Evolutionary conservation across 2,329 filamentous ascomycete species (phyloP).

Genomic region (Epichloe scottii): DNA sequence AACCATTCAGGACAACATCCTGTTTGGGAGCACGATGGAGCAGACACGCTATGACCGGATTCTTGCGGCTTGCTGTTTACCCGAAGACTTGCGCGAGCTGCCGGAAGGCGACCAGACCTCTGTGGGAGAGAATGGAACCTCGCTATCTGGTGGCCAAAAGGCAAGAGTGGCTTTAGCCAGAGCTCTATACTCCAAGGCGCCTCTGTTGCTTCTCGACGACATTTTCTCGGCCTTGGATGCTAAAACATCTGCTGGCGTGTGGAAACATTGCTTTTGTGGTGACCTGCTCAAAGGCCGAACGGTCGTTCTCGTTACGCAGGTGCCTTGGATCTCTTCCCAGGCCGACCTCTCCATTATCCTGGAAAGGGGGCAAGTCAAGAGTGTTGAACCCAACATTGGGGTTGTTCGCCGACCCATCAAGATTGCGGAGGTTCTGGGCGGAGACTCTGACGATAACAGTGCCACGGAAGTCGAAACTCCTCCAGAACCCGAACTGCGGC

Average conservation of each 20-base stretch:
- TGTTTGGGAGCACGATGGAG: constrained; percentile 41
- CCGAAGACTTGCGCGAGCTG: constrained; percentile 37
- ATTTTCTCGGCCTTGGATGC: constrained; percentile 47
- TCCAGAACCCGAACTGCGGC: constrained; percentile 16
- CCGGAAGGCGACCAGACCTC: constrained; percentile 36
- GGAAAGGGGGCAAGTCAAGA: constrained; percentile 32
- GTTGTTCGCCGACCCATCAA: constrained; percentile 32
- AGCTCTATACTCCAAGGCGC: constrained; percentile 43
- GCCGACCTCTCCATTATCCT: constrained; percentile 33
- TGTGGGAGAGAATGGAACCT: constrained; percentile 42
- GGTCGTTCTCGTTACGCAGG: constrained; percentile 43
- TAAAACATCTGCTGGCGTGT: constrained; percentile 42
- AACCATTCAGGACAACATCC: constrained; percentile 40
- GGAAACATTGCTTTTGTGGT: constrained; percentile 44
- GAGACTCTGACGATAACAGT: constrained; percentile 22
- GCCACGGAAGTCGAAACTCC: constrained; percentile 14
- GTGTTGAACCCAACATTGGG: constrained; percentile 31
- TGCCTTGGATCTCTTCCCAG: constrained; percentile 39
- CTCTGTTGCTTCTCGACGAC: constrained; percentile 44
- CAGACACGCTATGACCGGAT: constrained; percentile 40
- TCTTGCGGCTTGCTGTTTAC: constrained; percentile 41
- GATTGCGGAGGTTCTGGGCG: constrained; percentile 25
- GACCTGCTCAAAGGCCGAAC: constrained; percentile 42
- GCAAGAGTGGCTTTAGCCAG: constrained; percentile 43
- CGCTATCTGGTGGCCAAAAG: constrained; percentile 44